Evolutionary conservation across 345 rosid species (phyloP).

Genomic region (Arabidopsis arenosa): DNA sequence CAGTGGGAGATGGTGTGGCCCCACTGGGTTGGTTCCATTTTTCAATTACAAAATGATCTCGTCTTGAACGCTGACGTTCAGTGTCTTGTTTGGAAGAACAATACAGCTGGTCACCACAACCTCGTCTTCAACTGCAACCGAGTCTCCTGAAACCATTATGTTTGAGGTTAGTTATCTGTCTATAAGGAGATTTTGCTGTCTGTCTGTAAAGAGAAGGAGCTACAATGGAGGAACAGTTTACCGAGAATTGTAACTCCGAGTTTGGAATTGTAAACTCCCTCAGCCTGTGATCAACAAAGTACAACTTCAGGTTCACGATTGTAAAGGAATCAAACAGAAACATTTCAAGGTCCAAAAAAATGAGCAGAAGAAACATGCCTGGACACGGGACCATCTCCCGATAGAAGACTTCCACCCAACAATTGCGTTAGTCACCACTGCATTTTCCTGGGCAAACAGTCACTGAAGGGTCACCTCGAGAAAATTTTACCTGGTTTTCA

Average conservation of each 20-base stretch:
- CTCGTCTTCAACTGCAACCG: constrained; percentile 91
- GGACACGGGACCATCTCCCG: constrained; percentile 97
- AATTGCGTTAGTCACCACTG: constrained; percentile 80
- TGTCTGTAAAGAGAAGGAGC: constrained; percentile 7
- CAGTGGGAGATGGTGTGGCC: constrained; percentile 26
- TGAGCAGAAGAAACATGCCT: constrained; percentile 50
- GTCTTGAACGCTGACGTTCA: constrained; percentile 78
- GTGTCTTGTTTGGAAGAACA: constrained; percentile 88
- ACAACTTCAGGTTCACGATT: constrained; percentile 32
- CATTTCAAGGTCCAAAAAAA: constrained; percentile 13
- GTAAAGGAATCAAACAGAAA: neutral
- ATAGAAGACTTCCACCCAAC: constrained; percentile 94
- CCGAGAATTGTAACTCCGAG: constrained; percentile 96
- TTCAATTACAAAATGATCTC: constrained; percentile 71
- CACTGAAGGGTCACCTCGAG: constrained; percentile 32
- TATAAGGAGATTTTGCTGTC: neutral
- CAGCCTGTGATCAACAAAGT: constrained; percentile 63
- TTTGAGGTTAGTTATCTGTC: constrained; percentile 6
- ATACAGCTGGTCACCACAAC: constrained; percentile 86
- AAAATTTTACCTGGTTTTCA: neutral
- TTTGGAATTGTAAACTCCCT: constrained; percentile 80
- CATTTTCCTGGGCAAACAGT: constrained; percentile 72
- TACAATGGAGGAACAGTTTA: constrained; percentile 36
- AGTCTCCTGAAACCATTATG: constrained; percentile 65
- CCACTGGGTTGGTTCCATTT: constrained; percentile 16